Conservation (phyloP, 352 stramenopile genomes). For the Synura sp. region DNA sequence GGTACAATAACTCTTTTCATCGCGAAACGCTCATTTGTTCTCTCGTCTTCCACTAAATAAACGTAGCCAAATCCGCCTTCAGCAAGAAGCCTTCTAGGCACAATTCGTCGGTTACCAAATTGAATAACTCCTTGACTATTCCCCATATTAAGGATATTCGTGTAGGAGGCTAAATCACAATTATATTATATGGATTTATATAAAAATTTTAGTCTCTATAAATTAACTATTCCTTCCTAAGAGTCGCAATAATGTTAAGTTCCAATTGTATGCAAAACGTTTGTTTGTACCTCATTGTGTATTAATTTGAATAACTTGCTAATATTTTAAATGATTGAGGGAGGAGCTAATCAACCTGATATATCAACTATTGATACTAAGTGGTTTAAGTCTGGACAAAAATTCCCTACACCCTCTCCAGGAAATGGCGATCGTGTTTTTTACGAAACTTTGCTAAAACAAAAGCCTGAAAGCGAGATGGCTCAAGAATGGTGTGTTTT, state of each 20-base stretch:
- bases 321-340: too few species aligned
- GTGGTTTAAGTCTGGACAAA: conserved; percentile 8
- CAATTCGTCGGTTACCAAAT: conserved; percentile 20
- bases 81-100: conserved; percentile 33
- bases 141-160: conserved; percentile 28
- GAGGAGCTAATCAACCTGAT: too few species aligned
- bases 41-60: background rate
- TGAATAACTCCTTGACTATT: conserved; percentile 36
- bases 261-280: too few species aligned
- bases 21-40: conserved; percentile 23
- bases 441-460: conserved; percentile 28
- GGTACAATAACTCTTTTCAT: conserved; percentile 43
- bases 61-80: conserved; percentile 36
- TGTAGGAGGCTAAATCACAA: too few species aligned
- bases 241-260: too few species aligned
- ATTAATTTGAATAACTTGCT: too few species aligned
- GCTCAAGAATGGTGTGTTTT: conserved; percentile 40
- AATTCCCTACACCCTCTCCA: conserved; percentile 21
- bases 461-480: conserved; percentile 32
- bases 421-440: conserved; percentile 36
- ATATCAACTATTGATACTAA: too few species aligned
- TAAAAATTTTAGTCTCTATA: too few species aligned
- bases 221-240: too few species aligned
- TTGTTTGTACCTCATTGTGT: too few species aligned
- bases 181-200: too few species aligned